Evolutionary conservation across 179 eudicot genomes (phyloP), one percentile per base, ranked within the genome.

Genomic region (Camellia oleifera): DNA sequence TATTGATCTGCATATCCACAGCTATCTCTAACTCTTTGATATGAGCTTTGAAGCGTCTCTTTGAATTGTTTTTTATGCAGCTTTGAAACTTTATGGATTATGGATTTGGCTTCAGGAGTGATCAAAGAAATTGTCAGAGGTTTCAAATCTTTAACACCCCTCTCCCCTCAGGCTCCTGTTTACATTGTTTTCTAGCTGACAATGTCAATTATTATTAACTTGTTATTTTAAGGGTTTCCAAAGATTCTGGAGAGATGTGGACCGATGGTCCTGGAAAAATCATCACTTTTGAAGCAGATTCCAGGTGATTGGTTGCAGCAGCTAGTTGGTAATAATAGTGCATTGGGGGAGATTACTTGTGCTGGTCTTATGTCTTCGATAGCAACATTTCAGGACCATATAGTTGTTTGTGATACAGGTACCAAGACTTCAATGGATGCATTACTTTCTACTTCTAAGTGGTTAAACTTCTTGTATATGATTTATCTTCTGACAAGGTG

Each of bases 341-440:
- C 92, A 71, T 63, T 85, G 32, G 91, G 86, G 46, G 90, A 88
- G 74, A 81, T 88, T 82, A 76, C 84, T 74, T 78, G 85, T 86
- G 87, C 89, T 82, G 89, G 89, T 81, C 87, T 89, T 54, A 64
- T 92, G 74, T 91, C 99, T 69, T 92, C 98, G 56, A 85, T 89
- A 67, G 90, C 90, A 54, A 84, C 83, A 7, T 81, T 76, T 83
- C 83, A 87, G 84, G 89, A 92, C 67, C 78, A 87, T 76, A 72
- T 90, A 67, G 78, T 91, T 70, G 57, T 92, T 69, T 92, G 97
- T 85, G 97, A 97, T 85, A 72, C 91, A 89, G 99, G 99, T 92
- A 87, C 45, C 18, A 77, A 60, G 20, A 71, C 32, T 57, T 79
- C 54, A 64, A 20, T 57, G 26, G 64, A 14, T 56, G 66, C 76